A percentile compares a stretch with the other conserved stretches of the same genome.
These are phyloP conservation scores for Papilionanthe hybrid DNA, from an alignment of 116 monocot species.

Conservation along the genomic window DNA sequence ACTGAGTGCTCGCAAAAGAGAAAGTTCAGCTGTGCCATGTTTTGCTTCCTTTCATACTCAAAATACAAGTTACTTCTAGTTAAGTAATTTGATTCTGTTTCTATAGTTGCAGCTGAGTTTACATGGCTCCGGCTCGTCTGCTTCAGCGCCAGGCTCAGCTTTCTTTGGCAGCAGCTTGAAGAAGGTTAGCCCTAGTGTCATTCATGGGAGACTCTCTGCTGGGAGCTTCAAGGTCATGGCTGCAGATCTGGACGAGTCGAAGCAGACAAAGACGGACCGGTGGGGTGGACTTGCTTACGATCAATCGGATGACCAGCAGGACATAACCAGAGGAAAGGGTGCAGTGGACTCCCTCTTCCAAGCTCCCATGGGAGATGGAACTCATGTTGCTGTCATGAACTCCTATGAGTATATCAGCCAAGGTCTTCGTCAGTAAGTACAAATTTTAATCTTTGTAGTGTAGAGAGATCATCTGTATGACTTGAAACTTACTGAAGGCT, in stretches of 20 bases:
- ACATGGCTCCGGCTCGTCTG: slow-evolving; percentile 39
- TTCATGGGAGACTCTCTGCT: slow-evolving; percentile 38
- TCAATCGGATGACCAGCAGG: slow-evolving; percentile 89
- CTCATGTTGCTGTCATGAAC: slow-evolving; percentile 65
- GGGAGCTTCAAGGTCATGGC: slow-evolving; percentile 62
- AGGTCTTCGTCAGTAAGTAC: slow-evolving; percentile 62
- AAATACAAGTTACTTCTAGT: too few relatives aligned
- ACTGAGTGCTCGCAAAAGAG: too few relatives aligned
- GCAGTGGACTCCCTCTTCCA: slow-evolving; percentile 76
- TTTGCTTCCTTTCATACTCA: not conserved
- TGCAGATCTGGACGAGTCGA: slow-evolving; percentile 64
- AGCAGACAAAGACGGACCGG: slow-evolving; percentile 59
- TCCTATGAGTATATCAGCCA: slow-evolving; percentile 90
- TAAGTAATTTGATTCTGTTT: not conserved
- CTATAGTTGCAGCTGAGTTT: slow-evolving; percentile 35
- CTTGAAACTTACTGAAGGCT: not conserved
- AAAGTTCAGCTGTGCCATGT: not conserved
- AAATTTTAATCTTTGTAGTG: not conserved
- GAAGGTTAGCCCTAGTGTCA: slow-evolving; percentile 35
- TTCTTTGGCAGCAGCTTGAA: slow-evolving; percentile 70
- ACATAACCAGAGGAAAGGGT: slow-evolving; percentile 90
- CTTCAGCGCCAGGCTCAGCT: slow-evolving; percentile 37
- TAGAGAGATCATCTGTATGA: not conserved
- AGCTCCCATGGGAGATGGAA: slow-evolving; percentile 75
- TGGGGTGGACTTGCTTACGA: slow-evolving; percentile 65